Evolutionary conservation across 2,329 filamentous ascomycete genomes (phyloP).

Genomic region (Exophiala aquamarina): DNA sequence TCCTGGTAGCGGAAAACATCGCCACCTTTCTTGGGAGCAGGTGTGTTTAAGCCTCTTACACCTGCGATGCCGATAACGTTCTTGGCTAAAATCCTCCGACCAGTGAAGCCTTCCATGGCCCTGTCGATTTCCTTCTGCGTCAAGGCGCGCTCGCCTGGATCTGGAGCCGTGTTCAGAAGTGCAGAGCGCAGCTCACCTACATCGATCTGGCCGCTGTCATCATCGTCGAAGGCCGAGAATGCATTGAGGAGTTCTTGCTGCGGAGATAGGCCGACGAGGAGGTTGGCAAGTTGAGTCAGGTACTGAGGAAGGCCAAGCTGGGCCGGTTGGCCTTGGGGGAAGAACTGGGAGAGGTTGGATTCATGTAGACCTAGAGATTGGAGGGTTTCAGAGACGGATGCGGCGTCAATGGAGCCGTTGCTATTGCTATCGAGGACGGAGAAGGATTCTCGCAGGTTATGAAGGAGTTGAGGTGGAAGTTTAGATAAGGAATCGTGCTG

Average conservation of each 20-base stretch:
- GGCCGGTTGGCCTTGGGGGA: constrained; percentile 69
- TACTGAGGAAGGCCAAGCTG: constrained; percentile 83
- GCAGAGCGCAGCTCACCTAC: constrained; percentile 78
- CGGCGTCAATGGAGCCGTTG: constrained; percentile 76
- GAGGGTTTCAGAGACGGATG: constrained; percentile 85
- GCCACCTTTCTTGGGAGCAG: constrained; percentile 61
- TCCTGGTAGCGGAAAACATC: constrained; percentile 95
- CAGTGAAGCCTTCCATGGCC: constrained; percentile 83
- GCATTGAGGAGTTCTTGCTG: constrained; percentile 80
- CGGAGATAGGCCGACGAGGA: constrained; percentile 73
- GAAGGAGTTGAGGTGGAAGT: constrained; percentile 77
- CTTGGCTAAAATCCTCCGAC: constrained; percentile 77
- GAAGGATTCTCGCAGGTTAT: constrained; percentile 88
- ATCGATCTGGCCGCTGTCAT: constrained; percentile 91
- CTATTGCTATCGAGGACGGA: constrained; percentile 89
- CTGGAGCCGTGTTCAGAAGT: constrained; percentile 76
- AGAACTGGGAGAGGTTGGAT: constrained; percentile 75
- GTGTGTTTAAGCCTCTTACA: constrained; percentile 23
- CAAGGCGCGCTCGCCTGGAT: constrained; percentile 64
- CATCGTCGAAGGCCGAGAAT: constrained; percentile 92
- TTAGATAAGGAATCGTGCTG: constrained; percentile 42
- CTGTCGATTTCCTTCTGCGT: constrained; percentile 77
- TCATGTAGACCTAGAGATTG: constrained; percentile 66
- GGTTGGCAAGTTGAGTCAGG: constrained; percentile 74
- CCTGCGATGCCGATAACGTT: constrained; percentile 26